Base-by-base conservation (phyloP, 2,329 filamentous ascomycete species). In the Penicillium sclerotigenum region DNA sequence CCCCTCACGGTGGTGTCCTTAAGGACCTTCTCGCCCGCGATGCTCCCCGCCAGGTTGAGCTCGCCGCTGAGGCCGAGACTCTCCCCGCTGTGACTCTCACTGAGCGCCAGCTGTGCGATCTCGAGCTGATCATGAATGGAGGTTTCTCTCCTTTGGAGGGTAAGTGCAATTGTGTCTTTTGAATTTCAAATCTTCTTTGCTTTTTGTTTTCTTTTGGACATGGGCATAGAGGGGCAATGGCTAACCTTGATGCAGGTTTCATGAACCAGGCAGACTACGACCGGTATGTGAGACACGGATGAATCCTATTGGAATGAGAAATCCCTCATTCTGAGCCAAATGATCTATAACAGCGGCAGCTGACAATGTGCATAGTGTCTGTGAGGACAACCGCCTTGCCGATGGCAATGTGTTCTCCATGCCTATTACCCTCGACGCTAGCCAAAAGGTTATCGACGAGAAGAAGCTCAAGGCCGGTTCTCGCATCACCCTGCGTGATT, bases 11-110 rank as follows among this genome's bases (percentile, higher is more conserved):
- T 79, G 94, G 94, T 73, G 82, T 93, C 82, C 90, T 99, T 72
- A 97, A 97, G 88, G 94, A 99, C 83, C 86, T 99, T 74, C 84
- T 97, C 68, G 92, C 91, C 65, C 89, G 94, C 79, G 94, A 99
- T 84, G 84, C 87, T 62, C 89, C 90, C 66, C 87, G 89, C 71
- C 88, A 94, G 65, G 82, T 82, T 62, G 81, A 96, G 80, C 88
- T 99, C 61, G 80, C 81, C 54, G 84, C 83, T 45, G 94, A 99
- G 80, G 89, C 93, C 40, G 92, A 96, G 81, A 87, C 73, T 31
- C 86, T 97, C 43, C 90, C 91, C 36, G 89, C 93, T 36, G 82
- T 99, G 65, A 80, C 88, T 58, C 86, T 99, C 65, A 89, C 85
- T 49, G 94, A 99, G 83, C 87, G 94, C 70, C 94, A 99, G 79